These are phyloP conservation scores for Debaryomyces singareniensis DNA, from an alignment of 1,139 yeast species.

Conservation along the genomic window DNA sequence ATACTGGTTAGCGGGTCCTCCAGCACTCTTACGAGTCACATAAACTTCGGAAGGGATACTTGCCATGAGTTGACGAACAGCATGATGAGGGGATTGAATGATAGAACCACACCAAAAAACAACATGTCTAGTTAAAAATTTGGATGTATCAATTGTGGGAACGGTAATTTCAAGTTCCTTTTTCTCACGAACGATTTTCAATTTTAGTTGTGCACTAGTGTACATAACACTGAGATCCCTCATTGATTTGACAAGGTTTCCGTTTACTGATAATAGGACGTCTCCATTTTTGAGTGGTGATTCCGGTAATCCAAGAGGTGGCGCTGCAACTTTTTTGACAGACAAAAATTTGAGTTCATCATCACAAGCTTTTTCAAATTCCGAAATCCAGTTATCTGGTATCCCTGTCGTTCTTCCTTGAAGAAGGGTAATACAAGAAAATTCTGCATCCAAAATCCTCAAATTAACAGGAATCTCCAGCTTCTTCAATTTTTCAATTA, in stretches of 20 bases:
- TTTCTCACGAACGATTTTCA: slow-evolving; percentile 59
- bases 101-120: slow-evolving; percentile 81
- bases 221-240: slow-evolving; percentile 59
- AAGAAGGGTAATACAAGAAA: slow-evolving; percentile 59
- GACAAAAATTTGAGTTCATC: slow-evolving; percentile 70
- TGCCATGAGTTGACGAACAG: slow-evolving; percentile 60
- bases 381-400: slow-evolving; percentile 72
- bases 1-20: slow-evolving; percentile 83
- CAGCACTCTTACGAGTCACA: slow-evolving; percentile 63
- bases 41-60: slow-evolving; percentile 79
- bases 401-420: slow-evolving; percentile 85
- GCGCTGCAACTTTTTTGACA: slow-evolving; percentile 64
- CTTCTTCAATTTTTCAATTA: slow-evolving; percentile 48
- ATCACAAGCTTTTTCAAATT: slow-evolving; percentile 51
- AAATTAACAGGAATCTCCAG: slow-evolving; percentile 49
- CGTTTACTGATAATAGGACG: slow-evolving; percentile 66
- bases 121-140: slow-evolving; percentile 58
- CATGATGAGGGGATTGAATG: slow-evolving; percentile 48
- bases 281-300: slow-evolving; percentile 51
- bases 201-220: slow-evolving; percentile 38
- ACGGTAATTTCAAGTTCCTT: slow-evolving; percentile 48
- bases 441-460: slow-evolving; percentile 74
- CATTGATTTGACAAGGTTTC: slow-evolving; percentile 54
- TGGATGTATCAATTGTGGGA: slow-evolving; percentile 54
- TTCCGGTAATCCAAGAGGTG: slow-evolving; percentile 18